Evolutionary conservation across 371 early-diverging fungal genomes (phyloP), one percentile per base, ranked within the genome.

Genomic region (Zychaea mexicana): DNA sequence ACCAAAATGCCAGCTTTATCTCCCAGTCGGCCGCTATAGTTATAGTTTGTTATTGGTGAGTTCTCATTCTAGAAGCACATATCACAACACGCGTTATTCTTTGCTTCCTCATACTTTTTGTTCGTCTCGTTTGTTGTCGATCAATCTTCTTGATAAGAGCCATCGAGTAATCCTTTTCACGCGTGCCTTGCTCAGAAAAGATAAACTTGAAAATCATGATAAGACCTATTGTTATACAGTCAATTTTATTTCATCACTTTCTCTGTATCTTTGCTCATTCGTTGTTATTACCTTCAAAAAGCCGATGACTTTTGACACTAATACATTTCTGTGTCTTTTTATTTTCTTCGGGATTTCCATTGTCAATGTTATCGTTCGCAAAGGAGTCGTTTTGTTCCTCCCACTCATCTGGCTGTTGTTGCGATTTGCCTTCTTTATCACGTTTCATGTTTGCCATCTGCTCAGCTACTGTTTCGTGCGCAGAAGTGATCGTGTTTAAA

Each of bases 141-240:
- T 64, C 46, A 3, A 73, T 62, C 49, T 62, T 60, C 33, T 71
- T 77, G 27, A 74, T 75, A 17, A 84, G 31, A 0, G 71, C 84
- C 68, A 85, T 64, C 47, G 70, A 67, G 49, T 85, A 85, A 53
- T 84, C 85, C 0, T 76, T 72, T 15, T 60, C 67, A 68, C 54
- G 15, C 66, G 69, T 13, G 67, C 42, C 0, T 70, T 58, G 54
- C 76, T 74, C 6, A 84, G 61, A 26, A 73, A 49, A 9, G 0
- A 49, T 19, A 24, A 49, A 79, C 0, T 62, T 65, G 4, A 82
- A 64, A 3, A 86, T 62, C 38, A 75, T 65, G 26, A 85, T 58
- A 5, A 86, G 47, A 0, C 74, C 80, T 64, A 49, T 28, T 24
- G 5, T 9, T 67, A 31, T 32, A 31, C 33, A 2, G 30, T 32